Base-by-base conservation (phyloP, 495 filamentous ascomycete species). In the Clohesyomyces aquaticus region DNA sequence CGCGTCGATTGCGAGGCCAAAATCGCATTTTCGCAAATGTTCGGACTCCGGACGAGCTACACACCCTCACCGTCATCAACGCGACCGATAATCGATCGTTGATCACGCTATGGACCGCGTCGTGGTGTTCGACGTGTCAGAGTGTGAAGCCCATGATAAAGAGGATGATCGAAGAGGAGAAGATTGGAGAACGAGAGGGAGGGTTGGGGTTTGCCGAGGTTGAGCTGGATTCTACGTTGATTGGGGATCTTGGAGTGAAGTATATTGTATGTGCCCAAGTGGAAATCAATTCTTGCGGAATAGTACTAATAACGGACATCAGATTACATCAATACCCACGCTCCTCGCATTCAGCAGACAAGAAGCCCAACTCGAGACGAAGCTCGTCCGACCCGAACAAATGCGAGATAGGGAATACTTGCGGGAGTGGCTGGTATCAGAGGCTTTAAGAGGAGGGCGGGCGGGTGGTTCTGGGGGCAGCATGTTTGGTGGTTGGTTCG, bases 21-120 rank as follows among this genome's bases (percentile, higher is more conserved):
- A 74, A 76, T 61, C 72, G 72, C 54, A 60, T 74, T 51, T 76
- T 73, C 57, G 47, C 27, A 12, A 57, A 47, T 29, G 50, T 70
- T 16, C 85, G 87, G 42, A 78, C 77, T 35, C 76, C 79, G n/a
- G 76, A 83, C 55, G 84, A 88, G 63, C 80, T 90, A 61, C 72
- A 84, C 69, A 85, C 79, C 38, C 81, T 87, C 60, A 80, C 81
- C 19, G 78, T 85, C 45, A 74, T 87, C 45, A 83, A 84, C 0
- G 79, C 85, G 1, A 79, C 82, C n/a, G 75, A 78, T 9, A 74
- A 79, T 21, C 79, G 74, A n/a, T 83, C 87, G 4, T 75, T 90
- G 4, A 76, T 90, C 29, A 90, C 88, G 0, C 75, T 90, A 14
- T 91, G 87, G 88, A 88, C 85, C 0, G 80, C 88, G 0, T 84